These are phyloP conservation scores for Mortierella sp. DNA, from an alignment of 371 early-diverging fungal genomes.

Conservation along the genomic window DNA sequence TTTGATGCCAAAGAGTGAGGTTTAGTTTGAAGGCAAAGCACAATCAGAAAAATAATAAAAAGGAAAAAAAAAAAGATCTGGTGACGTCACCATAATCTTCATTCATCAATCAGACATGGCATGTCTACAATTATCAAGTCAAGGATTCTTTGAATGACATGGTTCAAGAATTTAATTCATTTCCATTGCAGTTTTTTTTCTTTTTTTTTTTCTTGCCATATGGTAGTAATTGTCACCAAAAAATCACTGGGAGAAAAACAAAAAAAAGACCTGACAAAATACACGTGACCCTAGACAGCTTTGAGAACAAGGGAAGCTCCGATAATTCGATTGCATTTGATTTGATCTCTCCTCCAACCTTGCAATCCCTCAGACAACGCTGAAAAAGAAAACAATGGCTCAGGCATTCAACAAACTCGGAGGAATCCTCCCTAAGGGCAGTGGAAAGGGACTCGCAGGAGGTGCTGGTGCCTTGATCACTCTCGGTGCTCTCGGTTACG, in stretches of 20 bases:
- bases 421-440: constrained; percentile 73
- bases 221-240: not conserved
- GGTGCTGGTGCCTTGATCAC: constrained; percentile 77
- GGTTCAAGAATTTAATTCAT: no score
- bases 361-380: not conserved
- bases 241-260: not conserved
- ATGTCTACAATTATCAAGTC: no score
- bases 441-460: constrained; percentile 73
- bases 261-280: not conserved
- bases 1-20: constrained; percentile 3
- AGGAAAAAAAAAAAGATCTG: not conserved
- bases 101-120: no score
- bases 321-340: constrained; percentile 15
- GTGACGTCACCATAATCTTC: not conserved
- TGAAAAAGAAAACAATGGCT: constrained; percentile 29
- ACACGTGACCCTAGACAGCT: not conserved
- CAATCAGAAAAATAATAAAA: not conserved
- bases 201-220: no score
- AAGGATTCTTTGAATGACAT: no score
- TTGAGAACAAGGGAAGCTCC: constrained; percentile 1
- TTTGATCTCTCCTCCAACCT: constrained; percentile 8
- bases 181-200: no score
- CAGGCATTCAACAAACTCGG: constrained; percentile 75
- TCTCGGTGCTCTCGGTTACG: constrained; percentile 79
- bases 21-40: not conserved